Base-by-base conservation (phyloP, 495 filamentous ascomycete species). In the Xylaria bambusicola region DNA sequence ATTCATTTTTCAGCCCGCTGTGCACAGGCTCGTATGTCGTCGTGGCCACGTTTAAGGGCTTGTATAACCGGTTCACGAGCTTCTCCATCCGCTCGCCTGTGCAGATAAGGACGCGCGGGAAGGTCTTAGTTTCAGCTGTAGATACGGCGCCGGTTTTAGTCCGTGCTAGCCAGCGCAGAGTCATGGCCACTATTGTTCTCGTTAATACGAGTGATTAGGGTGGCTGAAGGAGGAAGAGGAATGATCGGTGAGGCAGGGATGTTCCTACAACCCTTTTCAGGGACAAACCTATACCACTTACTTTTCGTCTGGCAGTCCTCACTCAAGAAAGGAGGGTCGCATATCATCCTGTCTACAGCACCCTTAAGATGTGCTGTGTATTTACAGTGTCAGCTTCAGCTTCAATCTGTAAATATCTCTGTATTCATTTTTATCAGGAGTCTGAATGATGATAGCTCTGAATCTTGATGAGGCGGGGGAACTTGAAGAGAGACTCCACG, bases 231-330 rank as follows among this genome's bases (percentile, higher is more conserved):
- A 15, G 15, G 36, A 15, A 38, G 31, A 56, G 6, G 23, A 13
- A 62, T 21, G 13, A 62, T n/a, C n/a, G n/a, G n/a, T n/a, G n/a
- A n/a, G n/a, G n/a, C n/a, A n/a, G n/a, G n/a, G n/a, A n/a, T n/a
- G n/a, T n/a, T n/a, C n/a, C n/a, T n/a, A n/a, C n/a, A n/a, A n/a
- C n/a, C n/a, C n/a, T n/a, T n/a, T n/a, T n/a, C n/a, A n/a, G n/a
- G n/a, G n/a, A n/a, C n/a, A n/a, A n/a, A n/a, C n/a, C n/a, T n/a
- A 17, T 21, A 12, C 29, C 40, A 66, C 70, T 33, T 66, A 88
- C 87, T 75, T 77, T 92, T 92, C 0, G 88, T 90, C 62, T 93
- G 90, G 68, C 90, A 93, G 60, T 93, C 88, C 61, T 88, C 80
- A 63, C 82, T 88, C 7, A 93, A 73, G 60, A 93, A 93, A 2